phyloP scores from a whole-genome alignment of 495 filamentous ascomycete genomes.

The Neurospora sp. region DNA sequence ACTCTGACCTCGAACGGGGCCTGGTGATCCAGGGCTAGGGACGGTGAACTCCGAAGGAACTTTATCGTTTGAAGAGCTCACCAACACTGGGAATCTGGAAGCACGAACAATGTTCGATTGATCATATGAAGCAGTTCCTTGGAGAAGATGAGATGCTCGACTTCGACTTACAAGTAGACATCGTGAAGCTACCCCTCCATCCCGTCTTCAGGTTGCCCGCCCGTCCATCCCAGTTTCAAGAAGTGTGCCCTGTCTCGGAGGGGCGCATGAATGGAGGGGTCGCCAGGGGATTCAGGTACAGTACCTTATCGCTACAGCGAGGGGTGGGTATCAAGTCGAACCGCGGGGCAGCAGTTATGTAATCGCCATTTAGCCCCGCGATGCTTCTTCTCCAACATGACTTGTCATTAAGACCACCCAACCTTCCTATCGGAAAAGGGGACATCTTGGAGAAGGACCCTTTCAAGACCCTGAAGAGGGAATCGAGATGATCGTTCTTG shows the following conservation, averaged over 20 bases:
- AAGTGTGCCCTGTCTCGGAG: neutral
- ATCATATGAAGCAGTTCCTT: neutral
- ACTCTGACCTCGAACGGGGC: too few relatives aligned
- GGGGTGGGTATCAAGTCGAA: neutral
- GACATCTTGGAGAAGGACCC: neutral
- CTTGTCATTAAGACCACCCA: neutral
- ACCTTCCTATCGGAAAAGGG: neutral
- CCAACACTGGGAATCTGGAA: neutral
- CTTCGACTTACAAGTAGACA: neutral
- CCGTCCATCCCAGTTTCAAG: neutral
- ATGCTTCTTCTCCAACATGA: neutral
- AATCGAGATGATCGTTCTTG: neutral
- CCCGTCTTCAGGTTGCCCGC: neutral
- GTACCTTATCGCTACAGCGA: neutral
- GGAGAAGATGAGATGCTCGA: neutral
- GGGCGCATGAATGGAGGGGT: neutral
- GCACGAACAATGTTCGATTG: neutral
- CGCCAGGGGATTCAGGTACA: neutral
- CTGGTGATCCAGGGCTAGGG: too few relatives aligned
- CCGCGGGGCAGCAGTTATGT: neutral
- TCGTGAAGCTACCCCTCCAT: neutral
- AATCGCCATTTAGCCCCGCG: neutral
- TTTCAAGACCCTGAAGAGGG: neutral
- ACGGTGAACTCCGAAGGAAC: too few relatives aligned
- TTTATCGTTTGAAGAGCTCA: neutral